phyloP scores from a whole-genome alignment of 148 eudicot genomes.

The Nepenthes gracilis region DNA sequence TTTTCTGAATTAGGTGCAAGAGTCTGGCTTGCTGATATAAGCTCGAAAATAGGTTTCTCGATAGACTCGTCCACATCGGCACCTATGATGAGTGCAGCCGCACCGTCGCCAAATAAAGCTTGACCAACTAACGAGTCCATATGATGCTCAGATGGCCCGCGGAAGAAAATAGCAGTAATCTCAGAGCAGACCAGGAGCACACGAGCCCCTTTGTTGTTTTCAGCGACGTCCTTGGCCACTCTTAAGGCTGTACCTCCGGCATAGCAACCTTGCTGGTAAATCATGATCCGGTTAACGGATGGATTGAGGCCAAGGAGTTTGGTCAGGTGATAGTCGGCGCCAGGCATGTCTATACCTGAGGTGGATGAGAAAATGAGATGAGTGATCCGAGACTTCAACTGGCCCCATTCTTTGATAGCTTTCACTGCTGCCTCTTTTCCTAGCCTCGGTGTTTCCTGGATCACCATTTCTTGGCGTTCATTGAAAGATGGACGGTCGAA shows the following conservation, averaged over 20 bases:
- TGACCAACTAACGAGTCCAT: no score
- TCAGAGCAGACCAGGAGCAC: no score
- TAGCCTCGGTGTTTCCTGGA: background rate
- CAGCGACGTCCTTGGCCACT: conserved; percentile 5
- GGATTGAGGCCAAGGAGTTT: no score
- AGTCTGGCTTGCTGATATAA: background rate
- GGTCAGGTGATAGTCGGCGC: background rate
- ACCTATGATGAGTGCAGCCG: no score
- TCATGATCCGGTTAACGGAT: no score
- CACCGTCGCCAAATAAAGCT: no score
- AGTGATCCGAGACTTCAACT: conserved; percentile 3
- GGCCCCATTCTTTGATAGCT: background rate
- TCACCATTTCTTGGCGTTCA: background rate
- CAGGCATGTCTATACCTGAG: conserved; percentile 9
- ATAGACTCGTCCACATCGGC: no score
- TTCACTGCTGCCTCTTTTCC: conserved; percentile 6
- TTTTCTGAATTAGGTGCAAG: background rate
- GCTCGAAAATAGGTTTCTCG: conserved; percentile 1
- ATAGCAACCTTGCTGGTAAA: no score
- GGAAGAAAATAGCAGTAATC: no score
- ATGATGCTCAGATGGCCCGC: no score
- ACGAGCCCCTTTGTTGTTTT: background rate
- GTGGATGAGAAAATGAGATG: conserved; percentile 8
- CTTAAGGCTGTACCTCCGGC: background rate
- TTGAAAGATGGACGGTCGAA: background rate